These are phyloP conservation scores for Aspergillus sclerotiicarbonarius DNA, from an alignment of 495 filamentous ascomycete species.

Conservation along the genomic window DNA sequence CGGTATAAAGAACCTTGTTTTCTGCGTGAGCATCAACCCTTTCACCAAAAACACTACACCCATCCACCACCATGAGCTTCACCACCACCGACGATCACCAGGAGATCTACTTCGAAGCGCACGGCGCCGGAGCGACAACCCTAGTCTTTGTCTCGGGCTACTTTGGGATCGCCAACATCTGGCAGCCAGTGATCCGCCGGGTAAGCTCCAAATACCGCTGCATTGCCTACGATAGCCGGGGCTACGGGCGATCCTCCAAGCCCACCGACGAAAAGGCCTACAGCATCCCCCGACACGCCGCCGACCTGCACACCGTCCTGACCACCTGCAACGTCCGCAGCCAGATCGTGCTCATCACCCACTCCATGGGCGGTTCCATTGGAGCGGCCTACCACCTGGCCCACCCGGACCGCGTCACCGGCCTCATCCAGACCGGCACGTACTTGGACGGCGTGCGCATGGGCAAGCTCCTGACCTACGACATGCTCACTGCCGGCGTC, in stretches of 20 bases:
- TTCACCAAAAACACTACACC: no score
- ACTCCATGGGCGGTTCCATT: constrained; percentile 9
- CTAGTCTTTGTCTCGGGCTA: constrained; percentile 6
- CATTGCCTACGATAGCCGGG: constrained; percentile 3
- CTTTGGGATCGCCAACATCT: constrained; percentile 4
- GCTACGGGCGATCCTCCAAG: constrained; percentile 8
- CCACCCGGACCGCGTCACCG: background rate
- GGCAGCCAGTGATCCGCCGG: background rate
- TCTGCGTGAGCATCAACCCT: no score
- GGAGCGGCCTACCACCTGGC: background rate
- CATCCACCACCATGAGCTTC: background rate
- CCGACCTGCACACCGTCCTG: background rate
- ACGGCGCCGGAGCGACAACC: background rate
- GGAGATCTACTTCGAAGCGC: constrained; percentile 1
- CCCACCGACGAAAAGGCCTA: background rate
- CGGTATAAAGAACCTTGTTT: no score
- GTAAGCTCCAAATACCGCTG: background rate
- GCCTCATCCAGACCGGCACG: background rate
- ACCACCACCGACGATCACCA: constrained; percentile 4
- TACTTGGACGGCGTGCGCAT: constrained; percentile 3
- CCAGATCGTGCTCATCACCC: background rate
- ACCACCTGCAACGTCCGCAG: background rate
- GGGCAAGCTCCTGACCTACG: background rate
- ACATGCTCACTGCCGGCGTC: background rate
- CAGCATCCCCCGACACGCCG: constrained; percentile 7